Conservation (phyloP, 169 alveolate genomes). For the Sarcocystis neurona region DNA sequence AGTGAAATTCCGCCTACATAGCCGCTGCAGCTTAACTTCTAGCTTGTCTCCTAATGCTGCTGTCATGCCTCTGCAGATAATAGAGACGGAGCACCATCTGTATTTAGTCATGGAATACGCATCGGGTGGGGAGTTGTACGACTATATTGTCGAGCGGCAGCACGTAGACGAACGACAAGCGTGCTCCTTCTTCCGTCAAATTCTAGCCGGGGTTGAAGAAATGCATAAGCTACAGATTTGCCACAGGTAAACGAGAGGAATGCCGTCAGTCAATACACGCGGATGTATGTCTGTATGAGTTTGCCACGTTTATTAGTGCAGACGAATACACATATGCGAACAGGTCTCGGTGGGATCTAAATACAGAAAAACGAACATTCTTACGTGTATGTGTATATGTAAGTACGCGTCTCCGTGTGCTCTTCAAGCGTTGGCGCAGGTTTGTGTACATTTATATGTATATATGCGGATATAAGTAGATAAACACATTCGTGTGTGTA, state of each 20-base stretch:
- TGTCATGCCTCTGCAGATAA: conserved; percentile 67
- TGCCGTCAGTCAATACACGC: too few relatives aligned
- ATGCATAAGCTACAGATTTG: conserved; percentile 82
- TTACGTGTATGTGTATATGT: too few relatives aligned
- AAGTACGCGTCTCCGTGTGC: neutral
- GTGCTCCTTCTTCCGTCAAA: conserved; percentile 77
- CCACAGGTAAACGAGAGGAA: conserved; percentile 76
- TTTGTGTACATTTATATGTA: neutral
- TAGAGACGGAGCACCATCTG: conserved; percentile 81
- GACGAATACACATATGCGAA: too few relatives aligned
- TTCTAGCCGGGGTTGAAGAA: conserved; percentile 88
- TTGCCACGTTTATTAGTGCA: too few relatives aligned
- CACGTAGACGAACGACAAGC: conserved; percentile 77
- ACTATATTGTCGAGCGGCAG: conserved; percentile 86
- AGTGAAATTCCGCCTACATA: too few relatives aligned
- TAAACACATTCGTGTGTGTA: neutral
- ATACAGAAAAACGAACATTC: neutral
- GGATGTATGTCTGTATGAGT: too few relatives aligned
- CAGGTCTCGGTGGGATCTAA: too few relatives aligned
- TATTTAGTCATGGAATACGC: conserved; percentile 90
- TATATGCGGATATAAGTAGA: neutral
- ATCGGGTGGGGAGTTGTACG: conserved; percentile 89
- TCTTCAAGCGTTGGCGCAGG: neutral
- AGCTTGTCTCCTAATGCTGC: neutral
- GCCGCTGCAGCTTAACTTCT: neutral